Evolutionary conservation across 805 yeast species (phyloP).

Genomic region (Wickerhamiella brachini): DNA sequence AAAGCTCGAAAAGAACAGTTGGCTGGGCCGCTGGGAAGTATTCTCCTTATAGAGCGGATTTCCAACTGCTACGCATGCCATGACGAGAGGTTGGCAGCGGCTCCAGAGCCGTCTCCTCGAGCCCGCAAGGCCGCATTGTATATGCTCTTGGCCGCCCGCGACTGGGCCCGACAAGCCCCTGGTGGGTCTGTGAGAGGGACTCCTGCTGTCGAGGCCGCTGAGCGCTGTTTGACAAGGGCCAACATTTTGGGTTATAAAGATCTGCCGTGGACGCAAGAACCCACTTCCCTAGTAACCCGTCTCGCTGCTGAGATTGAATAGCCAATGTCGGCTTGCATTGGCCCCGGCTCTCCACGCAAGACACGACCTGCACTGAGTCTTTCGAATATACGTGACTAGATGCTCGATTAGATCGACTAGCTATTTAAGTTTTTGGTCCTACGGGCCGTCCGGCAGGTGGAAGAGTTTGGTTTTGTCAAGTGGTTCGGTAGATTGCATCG

Average conservation of each 20-base stretch:
- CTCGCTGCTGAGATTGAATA: not conserved
- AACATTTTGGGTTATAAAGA: not conserved
- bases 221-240: not conserved
- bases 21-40: conserved; percentile 31
- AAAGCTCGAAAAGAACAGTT: conserved; percentile 29
- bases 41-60: conserved; percentile 39
- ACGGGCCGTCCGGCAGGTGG: no score
- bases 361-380: no score
- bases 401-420: no score
- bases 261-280: not conserved
- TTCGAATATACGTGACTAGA: no score
- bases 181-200: not conserved
- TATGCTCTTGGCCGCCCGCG: conserved; percentile 58
- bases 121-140: conserved; percentile 65
- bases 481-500: conserved; percentile 51
- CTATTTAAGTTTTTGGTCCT: no score
- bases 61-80: conserved; percentile 35
- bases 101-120: conserved; percentile 30
- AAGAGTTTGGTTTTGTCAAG: not conserved
- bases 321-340: no score
- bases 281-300: not conserved
- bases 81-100: conserved; percentile 13
- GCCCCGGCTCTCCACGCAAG: no score
- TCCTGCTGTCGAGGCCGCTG: not conserved
- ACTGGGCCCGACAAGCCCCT: conserved; percentile 15